Base-by-base conservation (phyloP, 2,329 filamentous ascomycete genomes). In the Hymenoscyphus linearis region DNA sequence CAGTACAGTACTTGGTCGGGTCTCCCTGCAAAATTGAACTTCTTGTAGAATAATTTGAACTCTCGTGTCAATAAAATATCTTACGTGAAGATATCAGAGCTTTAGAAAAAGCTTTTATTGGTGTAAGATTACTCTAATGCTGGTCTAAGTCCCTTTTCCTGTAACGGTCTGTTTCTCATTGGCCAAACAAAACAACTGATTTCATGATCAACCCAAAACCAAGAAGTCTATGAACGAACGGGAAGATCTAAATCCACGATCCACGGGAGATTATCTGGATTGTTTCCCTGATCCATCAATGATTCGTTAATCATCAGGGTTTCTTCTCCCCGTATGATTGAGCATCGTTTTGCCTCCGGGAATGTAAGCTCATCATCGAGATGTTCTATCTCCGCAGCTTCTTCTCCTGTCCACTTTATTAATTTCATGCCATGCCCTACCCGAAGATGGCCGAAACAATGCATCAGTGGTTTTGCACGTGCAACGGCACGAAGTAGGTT, bases 391-490 rank as follows among this genome's bases (percentile, higher is more conserved):
- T 61, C 52, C 7, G 52, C 26, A 12, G 64, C 60, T 35, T 62
- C 44, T 60, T 66, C 25, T 74, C 64, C 36, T 1, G 76, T 73
- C 85, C 85, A 88, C 1, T 74, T 73, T 0, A 84, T 77, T 2
- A 82, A 62, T 58, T 79, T 80, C 0, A 77, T 79, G 69, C 80
- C 81, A 71, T 79, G 78, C 0, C 75, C 81, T 67, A 83, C 81
- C 67, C 86, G 83, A 18, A 86, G 85, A 72, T 87, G 84, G 0
- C 85, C 84, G 68, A 86, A 88, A 64, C 82, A 82, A 69, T 86
- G 82, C n/a, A 87, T 57, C 2, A 73, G 70, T 0, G 85, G 85
- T 57, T 74, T 75, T 10, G 78, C 79, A 5, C 82, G 75, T 58
- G 75, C 72, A 1, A 81, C 73, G 0, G 84, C 84, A 1, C 74